A percentile compares a stretch with the other conserved stretches of the same genome.
These are phyloP conservation scores for Vigna unguiculata DNA, from an alignment of 306 rosid species.

Conservation along the genomic window DNA sequence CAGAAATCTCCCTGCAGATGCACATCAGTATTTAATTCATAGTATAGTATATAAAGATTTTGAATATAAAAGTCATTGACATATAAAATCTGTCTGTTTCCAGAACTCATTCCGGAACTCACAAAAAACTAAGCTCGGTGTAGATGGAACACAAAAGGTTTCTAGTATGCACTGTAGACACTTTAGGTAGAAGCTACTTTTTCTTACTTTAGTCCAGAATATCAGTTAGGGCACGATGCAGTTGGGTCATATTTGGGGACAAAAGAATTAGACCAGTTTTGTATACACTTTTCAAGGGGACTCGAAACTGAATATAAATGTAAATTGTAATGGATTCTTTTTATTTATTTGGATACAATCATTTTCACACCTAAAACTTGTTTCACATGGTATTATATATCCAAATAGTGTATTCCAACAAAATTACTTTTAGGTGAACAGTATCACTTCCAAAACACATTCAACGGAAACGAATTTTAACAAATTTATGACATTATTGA, in stretches of 20 bases:
- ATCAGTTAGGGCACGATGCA: background rate
- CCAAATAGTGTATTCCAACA: background rate
- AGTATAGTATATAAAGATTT: slow-evolving; percentile 30
- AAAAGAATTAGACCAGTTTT: too few relatives aligned
- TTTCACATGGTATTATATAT: background rate
- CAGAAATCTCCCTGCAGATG: slow-evolving; percentile 76
- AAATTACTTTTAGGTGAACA: slow-evolving; percentile 13
- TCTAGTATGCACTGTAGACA: background rate
- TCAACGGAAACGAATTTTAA: background rate
- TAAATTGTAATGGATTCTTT: background rate
- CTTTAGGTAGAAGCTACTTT: slow-evolving; percentile 3
- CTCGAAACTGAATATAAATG: background rate
- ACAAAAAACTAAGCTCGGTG: background rate
- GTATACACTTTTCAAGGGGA: background rate
- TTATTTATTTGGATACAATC: background rate
- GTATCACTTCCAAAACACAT: background rate
- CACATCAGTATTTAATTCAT: slow-evolving; percentile 36
- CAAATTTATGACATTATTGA: background rate
- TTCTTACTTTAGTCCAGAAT: background rate
- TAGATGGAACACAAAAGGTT: background rate
- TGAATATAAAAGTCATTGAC: slow-evolving; percentile 21
- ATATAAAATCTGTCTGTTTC: background rate
- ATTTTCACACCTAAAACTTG: slow-evolving; percentile 4
- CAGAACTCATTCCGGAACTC: background rate
- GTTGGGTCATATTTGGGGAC: background rate